These are phyloP conservation scores for Pulveroboletus sp. DNA, from an alignment of 768 basidiomycete species.

Conservation along the genomic window DNA sequence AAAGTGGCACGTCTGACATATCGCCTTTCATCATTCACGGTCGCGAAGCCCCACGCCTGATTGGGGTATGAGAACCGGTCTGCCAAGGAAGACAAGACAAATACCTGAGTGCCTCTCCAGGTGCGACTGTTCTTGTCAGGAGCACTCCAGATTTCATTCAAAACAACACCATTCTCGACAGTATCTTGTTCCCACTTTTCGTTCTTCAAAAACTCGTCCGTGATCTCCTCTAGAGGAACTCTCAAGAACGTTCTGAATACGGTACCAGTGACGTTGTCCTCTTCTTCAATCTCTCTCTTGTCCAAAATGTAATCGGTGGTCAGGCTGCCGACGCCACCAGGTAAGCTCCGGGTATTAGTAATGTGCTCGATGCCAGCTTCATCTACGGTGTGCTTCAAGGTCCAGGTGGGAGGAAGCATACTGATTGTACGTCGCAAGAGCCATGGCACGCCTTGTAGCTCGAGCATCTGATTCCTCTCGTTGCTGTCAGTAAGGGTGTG, in stretches of 20 bases:
- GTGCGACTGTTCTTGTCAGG: constrained; percentile 56
- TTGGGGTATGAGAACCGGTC: background rate
- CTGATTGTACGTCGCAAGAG: constrained; percentile 61
- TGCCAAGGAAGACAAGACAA: constrained; percentile 4
- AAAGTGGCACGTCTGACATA: constrained; percentile 63
- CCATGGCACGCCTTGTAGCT: constrained; percentile 74
- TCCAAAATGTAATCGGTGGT: constrained; percentile 55
- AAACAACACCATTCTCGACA: constrained; percentile 33
- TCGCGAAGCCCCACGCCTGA: constrained; percentile 63
- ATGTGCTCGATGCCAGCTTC: constrained; percentile 60
- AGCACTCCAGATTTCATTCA: constrained; percentile 49
- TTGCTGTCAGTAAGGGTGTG: constrained; percentile 60
- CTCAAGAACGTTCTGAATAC: constrained; percentile 57
- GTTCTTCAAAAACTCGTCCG: constrained; percentile 39
- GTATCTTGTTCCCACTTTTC: constrained; percentile 46
- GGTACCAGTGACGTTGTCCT: constrained; percentile 49
- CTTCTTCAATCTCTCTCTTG: constrained; percentile 50
- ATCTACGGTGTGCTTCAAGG: constrained; percentile 63
- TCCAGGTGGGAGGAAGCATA: constrained; percentile 56
- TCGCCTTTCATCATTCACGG: constrained; percentile 54
- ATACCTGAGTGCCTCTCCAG: constrained; percentile 68
- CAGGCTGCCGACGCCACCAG: constrained; percentile 59
- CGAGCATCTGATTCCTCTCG: constrained; percentile 65
- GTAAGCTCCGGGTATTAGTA: constrained; percentile 62
- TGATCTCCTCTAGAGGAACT: constrained; percentile 44